Percentiles rank a stretch among this genome's conserved stretches.
phyloP scores from a whole-genome alignment of 2,329 filamentous ascomycete genomes.

The Colletotrichum zoysiae region DNA sequence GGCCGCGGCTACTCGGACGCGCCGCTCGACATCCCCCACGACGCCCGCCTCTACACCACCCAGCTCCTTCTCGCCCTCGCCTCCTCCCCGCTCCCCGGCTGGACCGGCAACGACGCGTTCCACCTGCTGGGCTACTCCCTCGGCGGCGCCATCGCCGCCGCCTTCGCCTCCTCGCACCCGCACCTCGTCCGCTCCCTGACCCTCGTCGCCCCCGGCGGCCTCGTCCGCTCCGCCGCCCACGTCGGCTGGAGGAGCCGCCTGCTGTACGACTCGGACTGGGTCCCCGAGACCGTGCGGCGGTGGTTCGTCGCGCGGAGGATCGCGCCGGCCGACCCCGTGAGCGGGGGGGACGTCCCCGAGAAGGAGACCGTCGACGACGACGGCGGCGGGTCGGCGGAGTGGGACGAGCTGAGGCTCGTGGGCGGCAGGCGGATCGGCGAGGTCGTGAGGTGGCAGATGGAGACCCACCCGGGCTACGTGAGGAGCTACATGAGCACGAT shows the following conservation, averaged over 20 bases:
- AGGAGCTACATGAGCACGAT: slow-evolving; percentile 79
- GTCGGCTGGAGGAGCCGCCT: slow-evolving; percentile 72
- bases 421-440: slow-evolving; percentile 67
- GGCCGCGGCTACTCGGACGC: slow-evolving; percentile 83
- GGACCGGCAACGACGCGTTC: slow-evolving; percentile 70
- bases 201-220: slow-evolving; percentile 76
- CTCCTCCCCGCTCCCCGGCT: slow-evolving; percentile 68
- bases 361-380: slow-evolving; percentile 55
- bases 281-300: slow-evolving; percentile 71
- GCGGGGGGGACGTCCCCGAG: slow-evolving; percentile 51
- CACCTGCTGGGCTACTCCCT: slow-evolving; percentile 84
- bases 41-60: slow-evolving; percentile 72
- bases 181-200: slow-evolving; percentile 72
- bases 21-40: slow-evolving; percentile 70
- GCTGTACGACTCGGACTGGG: slow-evolving; percentile 69
- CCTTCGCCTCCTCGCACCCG: slow-evolving; percentile 78
- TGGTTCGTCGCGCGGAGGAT: slow-evolving; percentile 65
- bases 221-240: slow-evolving; percentile 71
- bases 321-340: slow-evolving; percentile 50
- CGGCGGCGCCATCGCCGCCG: slow-evolving; percentile 78
- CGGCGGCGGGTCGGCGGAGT: slow-evolving; percentile 56
- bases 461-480: slow-evolving; percentile 75
- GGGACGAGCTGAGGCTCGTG: slow-evolving; percentile 63
- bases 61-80: slow-evolving; percentile 76
- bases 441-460: slow-evolving; percentile 78